Evolutionary conservation across 208 protist genomes (phyloP).

Genomic region (Leishmania turanica): DNA sequence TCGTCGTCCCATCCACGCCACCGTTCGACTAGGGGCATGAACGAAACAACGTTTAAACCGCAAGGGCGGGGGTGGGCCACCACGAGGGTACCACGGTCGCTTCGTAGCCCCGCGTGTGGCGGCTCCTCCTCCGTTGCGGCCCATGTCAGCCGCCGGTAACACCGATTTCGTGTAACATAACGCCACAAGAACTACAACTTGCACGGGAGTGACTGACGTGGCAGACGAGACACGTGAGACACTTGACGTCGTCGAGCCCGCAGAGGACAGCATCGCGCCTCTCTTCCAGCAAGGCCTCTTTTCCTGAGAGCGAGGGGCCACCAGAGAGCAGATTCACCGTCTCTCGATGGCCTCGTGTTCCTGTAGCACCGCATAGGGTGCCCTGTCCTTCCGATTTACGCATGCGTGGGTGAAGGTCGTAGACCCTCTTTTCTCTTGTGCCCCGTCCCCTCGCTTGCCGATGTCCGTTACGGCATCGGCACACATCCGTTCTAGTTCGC

Average conservation of each 20-base stretch:
- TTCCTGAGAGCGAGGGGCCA: background rate
- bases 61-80: background rate
- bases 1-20: background rate
- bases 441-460: background rate
- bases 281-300: background rate
- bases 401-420: background rate
- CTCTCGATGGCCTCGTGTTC: background rate
- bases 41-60: background rate
- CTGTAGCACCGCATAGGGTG: background rate
- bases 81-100: background rate
- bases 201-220: background rate
- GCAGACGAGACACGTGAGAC: background rate
- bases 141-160: background rate
- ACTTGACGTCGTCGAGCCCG: background rate
- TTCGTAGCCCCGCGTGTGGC: background rate
- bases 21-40: background rate
- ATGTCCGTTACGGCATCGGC: background rate
- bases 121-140: background rate
- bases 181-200: background rate
- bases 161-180: constrained; percentile 7
- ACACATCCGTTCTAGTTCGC: background rate
- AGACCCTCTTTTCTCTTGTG: background rate
- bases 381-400: too few species aligned
- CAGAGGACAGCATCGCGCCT: background rate
- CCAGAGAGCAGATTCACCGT: background rate